Evolutionary conservation across 805 yeast genomes (phyloP), one percentile per base, ranked within the genome.

Genomic region (Vanderwaltozyma polyspora): DNA sequence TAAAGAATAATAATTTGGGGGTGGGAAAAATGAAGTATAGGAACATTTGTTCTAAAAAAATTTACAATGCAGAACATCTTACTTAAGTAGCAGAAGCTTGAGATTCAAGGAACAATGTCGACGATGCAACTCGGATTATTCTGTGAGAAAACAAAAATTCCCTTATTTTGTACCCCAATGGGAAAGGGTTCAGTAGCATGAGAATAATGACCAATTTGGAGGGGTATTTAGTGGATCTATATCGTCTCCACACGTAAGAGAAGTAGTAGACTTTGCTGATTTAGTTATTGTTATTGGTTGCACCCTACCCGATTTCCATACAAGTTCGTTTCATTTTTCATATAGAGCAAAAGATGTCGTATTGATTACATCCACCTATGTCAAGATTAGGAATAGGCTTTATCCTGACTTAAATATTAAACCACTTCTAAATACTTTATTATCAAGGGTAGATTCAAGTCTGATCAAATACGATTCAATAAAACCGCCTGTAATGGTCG

Each of bases 141-240:
- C 47, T 74, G 75, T 29, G 66, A 68, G 25, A 55, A 60, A 34
- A 79, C 89, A 13, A 70, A 76, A 49, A 80, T 74, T 70, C 86
- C 87, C 12, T 75, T 76, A 21, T 81, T 72, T 54, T 76, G 77
- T 30, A 82, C 93, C 15, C 91, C 93, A 39, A 80, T 81, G 87
- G 93, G 89, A 54, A 82, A 82, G 57, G 77, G 83, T 32, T 64
- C 72, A 6, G 69, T 80, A 41, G 73, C 23, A 78, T 56, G 93
- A 81, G 60, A 65, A 63, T 35, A 64, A 71, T 45, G 67, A 71
- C 31, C 63, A 79, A 55, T 82, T 72, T 54, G 81, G 79, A 37
- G 93, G 93, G 55, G 81, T 77, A 30, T 81, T 81, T 46, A 77
- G 78, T 28, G 93, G 93, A 37, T 66, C 79, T 4, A 62, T 82